These are phyloP conservation scores for Ilyonectria robusta DNA, from an alignment of 2,329 filamentous ascomycete genomes.

Conservation along the genomic window DNA sequence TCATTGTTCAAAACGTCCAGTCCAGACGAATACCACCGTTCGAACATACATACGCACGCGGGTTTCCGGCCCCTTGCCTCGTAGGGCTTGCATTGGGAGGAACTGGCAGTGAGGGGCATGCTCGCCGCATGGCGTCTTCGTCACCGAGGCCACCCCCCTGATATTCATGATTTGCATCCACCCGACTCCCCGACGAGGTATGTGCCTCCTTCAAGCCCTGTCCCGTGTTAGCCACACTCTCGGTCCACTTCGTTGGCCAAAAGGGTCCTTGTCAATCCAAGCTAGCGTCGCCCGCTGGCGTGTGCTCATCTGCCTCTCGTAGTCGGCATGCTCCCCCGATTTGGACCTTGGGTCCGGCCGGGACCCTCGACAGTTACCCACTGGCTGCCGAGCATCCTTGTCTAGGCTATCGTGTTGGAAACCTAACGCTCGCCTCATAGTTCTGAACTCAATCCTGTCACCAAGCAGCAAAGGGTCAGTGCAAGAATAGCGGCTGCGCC, in stretches of 20 bases:
- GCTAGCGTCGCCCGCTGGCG: slow-evolving; percentile 39
- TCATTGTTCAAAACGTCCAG: background rate
- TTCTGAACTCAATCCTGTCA: slow-evolving; percentile 38
- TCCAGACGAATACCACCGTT: slow-evolving; percentile 19
- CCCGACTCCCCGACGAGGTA: slow-evolving; percentile 20
- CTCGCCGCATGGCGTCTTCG: slow-evolving; percentile 26
- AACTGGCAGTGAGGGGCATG: slow-evolving; percentile 21
- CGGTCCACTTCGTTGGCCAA: slow-evolving; percentile 20
- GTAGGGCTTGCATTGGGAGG: slow-evolving; percentile 34
- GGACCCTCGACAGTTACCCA: slow-evolving; percentile 35
- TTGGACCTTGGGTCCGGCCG: slow-evolving; percentile 40
- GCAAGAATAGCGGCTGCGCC: slow-evolving; percentile 17
- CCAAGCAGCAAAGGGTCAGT: slow-evolving; percentile 24
- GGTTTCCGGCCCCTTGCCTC: slow-evolving; percentile 28
- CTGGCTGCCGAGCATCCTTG: slow-evolving; percentile 39
- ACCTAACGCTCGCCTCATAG: slow-evolving; percentile 37
- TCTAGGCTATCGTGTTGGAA: slow-evolving; percentile 30
- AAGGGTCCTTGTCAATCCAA: slow-evolving; percentile 25
- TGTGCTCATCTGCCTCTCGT: slow-evolving; percentile 38
- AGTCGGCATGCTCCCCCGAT: slow-evolving; percentile 40
- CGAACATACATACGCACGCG: slow-evolving; percentile 42
- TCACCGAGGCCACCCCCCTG: slow-evolving; percentile 24
- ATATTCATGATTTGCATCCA: slow-evolving; percentile 19
- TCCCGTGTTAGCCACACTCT: slow-evolving; percentile 24
- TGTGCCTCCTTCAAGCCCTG: slow-evolving; percentile 10